Percentiles rank a stretch among this genome's conserved stretches.
phyloP scores from a whole-genome alignment of 1,139 yeast genomes.

The Suhomyces taliae region DNA sequence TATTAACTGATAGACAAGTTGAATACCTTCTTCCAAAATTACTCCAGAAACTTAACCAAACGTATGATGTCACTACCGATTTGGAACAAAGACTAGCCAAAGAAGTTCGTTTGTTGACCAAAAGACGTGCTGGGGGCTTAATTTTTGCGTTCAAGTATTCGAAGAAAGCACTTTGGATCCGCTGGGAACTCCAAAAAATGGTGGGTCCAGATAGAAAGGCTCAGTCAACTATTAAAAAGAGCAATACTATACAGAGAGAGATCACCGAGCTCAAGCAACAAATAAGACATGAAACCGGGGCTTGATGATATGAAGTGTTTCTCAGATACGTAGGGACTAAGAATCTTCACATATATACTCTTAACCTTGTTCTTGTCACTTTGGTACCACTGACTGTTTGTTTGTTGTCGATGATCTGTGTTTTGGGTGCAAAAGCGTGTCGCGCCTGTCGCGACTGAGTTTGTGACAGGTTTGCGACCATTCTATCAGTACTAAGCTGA shows the following conservation, averaged over 20 bases:
- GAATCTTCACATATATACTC: too few species aligned
- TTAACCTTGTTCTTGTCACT: too few species aligned
- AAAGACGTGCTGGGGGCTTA: conserved; percentile 41
- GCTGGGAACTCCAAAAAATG: conserved; percentile 32
- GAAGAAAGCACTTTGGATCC: conserved; percentile 23
- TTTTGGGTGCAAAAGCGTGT: too few species aligned
- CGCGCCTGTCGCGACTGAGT: too few species aligned
- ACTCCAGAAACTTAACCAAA: conserved; percentile 14
- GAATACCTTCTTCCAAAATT: conserved; percentile 17
- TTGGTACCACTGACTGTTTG: too few species aligned
- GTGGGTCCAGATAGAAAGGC: conserved; percentile 23
- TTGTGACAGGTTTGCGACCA: too few species aligned
- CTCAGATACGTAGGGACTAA: too few species aligned
- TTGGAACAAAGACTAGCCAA: conserved; percentile 19
- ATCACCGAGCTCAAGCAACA: background rate
- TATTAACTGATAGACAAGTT: conserved; percentile 18
- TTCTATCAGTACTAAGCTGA: too few species aligned
- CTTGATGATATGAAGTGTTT: background rate
- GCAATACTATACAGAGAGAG: background rate
- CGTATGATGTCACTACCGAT: conserved; percentile 18
- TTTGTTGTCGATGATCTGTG: too few species aligned
- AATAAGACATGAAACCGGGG: background rate
- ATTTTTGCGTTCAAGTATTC: conserved; percentile 46
- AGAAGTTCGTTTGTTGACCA: conserved; percentile 24
- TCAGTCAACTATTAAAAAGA: background rate